These are phyloP conservation scores for Luzula sylvatica DNA, from an alignment of 176 grass and related monocot genomes.

Conservation along the genomic window DNA sequence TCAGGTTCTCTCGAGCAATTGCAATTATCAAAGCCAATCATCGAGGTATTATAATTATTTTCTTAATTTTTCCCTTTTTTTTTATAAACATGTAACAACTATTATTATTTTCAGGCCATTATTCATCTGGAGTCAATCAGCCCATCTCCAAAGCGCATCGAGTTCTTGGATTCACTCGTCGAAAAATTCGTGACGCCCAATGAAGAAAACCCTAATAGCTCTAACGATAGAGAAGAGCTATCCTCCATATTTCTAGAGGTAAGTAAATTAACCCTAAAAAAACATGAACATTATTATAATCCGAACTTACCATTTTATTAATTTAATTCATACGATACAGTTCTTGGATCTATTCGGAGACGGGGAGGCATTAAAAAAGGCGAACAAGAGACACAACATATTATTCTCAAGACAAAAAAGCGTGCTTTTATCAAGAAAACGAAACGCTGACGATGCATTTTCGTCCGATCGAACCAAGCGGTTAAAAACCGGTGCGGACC, in stretches of 20 bases:
- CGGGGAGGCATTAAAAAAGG: constrained; percentile 75
- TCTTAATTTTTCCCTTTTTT: not conserved
- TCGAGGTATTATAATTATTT: constrained; percentile 40
- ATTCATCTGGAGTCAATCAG: constrained; percentile 79
- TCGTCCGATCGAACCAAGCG: constrained; percentile 64
- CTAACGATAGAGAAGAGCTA: constrained; percentile 82
- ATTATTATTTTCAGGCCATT: constrained; percentile 47
- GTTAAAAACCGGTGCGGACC: constrained; percentile 27
- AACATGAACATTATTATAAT: not conserved
- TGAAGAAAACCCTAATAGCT: constrained; percentile 36
- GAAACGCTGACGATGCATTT: constrained; percentile 59
- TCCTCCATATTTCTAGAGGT: constrained; percentile 95
- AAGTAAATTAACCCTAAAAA: constrained; percentile 16
- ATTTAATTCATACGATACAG: constrained; percentile 33
- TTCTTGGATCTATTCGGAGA: constrained; percentile 97
- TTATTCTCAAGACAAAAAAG: constrained; percentile 59
- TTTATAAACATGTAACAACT: not conserved
- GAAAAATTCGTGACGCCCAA: constrained; percentile 68
- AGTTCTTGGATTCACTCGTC: constrained; percentile 76
- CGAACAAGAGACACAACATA: constrained; percentile 40
- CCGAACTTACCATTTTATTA: not conserved
- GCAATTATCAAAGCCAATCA: constrained; percentile 45
- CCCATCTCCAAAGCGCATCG: constrained; percentile 51
- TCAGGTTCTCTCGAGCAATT: constrained; percentile 34
- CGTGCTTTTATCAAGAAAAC: constrained; percentile 64